Base-by-base conservation (phyloP, 2,329 filamentous ascomycete species). In the Aureobasidium sp. region DNA sequence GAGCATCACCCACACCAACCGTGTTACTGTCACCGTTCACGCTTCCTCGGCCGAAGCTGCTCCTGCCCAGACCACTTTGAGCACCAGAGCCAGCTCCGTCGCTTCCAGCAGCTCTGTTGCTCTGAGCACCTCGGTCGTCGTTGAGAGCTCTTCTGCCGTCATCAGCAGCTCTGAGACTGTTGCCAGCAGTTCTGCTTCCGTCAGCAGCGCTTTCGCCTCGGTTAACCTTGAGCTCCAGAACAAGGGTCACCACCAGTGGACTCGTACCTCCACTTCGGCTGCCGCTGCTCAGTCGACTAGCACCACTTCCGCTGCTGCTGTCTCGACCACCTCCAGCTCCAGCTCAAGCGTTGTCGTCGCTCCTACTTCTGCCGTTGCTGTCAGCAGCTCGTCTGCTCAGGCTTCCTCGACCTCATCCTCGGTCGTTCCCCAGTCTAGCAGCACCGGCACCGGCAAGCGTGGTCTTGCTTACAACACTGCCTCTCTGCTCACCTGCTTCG, bases 391-490 rank as follows among this genome's bases (percentile, higher is more conserved):
- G 22, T 65, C 68, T 11, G 67, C 67, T 29, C 52, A 68, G 8
- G 58, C 67, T 52, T 36, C 66, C 37, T 64, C 65, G 14, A 64
- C 66, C 31, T 44, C 65, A 7, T 63, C 71, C 20, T 66, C 68
- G 37, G 63, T 66, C 45, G 51, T 66, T 37, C 53, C 68, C 56
- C 68, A 47, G 17, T 55, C 66, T 41, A 55, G 64, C 36, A 61
- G 65, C 63, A 70, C 70, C 69, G 71, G 68, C 29, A 71, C 70
- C 59, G 71, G 73, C 68, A 87, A 88, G 83, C 85, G 86, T 71
- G 87, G 87, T 74, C 74, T 89, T 55, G 83, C 83, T 56, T 90
- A 86, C 82, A 89, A 89, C 74, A 76, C 83, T 36, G 79, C 79
- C 61, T 68, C 67, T 31, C 76, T 87, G 39, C 80, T 82, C 71